A percentile compares a stretch with the other conserved stretches of the same genome.
phyloP scores from a whole-genome alignment of 345 rosid species.

The Eucalyptus sp. region DNA sequence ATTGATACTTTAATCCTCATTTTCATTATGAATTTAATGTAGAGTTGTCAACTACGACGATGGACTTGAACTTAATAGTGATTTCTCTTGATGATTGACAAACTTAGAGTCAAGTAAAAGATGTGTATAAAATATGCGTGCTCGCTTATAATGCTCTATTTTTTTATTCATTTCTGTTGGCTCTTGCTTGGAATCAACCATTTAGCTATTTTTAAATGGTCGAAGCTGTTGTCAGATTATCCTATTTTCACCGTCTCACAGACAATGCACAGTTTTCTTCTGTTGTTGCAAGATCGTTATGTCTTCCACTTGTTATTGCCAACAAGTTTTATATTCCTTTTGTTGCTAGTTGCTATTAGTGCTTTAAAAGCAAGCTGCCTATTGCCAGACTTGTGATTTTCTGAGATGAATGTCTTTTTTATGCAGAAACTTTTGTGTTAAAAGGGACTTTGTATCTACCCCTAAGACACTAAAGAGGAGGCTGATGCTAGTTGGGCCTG shows the following conservation, averaged over 20 bases:
- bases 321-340: too few relatives aligned
- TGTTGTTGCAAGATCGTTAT: neutral
- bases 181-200: neutral
- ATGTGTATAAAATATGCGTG: too few relatives aligned
- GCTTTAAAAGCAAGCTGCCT: neutral
- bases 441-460: slow-evolving; percentile 79
- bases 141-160: neutral
- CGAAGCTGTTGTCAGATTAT: neutral
- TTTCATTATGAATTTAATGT: too few relatives aligned
- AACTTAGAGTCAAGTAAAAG: too few relatives aligned
- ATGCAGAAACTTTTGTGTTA: slow-evolving; percentile 80
- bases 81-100: too few relatives aligned
- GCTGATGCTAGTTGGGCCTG: slow-evolving; percentile 78
- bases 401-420: neutral
- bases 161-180: neutral
- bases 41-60: too few relatives aligned
- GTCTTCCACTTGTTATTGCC: neutral
- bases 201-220: neutral
- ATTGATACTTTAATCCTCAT: too few relatives aligned
- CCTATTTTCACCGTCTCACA: neutral
- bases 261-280: neutral
- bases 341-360: too few relatives aligned
- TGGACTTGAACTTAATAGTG: too few relatives aligned
- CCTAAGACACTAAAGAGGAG: slow-evolving; percentile 70
- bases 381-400: neutral